phyloP scores from a whole-genome alignment of 1,284 basidiomycete species.

The Abortiporus biennis region DNA sequence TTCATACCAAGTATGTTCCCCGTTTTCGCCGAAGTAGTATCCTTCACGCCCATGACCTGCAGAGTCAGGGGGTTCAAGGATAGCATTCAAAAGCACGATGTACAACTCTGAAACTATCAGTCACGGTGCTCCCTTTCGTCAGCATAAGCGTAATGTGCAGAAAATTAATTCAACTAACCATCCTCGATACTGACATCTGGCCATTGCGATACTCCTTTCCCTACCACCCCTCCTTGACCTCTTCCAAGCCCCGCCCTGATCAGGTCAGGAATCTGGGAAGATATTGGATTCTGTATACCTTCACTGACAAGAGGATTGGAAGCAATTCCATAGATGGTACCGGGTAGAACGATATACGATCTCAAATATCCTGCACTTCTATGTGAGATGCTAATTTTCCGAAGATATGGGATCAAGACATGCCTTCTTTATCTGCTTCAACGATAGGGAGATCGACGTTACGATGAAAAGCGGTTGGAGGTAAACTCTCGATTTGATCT shows the following conservation, averaged over 20 bases:
- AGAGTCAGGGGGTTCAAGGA: conserved; percentile 12
- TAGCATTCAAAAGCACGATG: conserved; percentile 18
- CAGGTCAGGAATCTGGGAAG: conserved; percentile 29
- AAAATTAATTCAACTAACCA: conserved; percentile 18
- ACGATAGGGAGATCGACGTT: conserved; percentile 26
- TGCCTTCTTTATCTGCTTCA: conserved; percentile 29
- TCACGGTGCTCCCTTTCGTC: neutral
- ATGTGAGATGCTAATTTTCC: no score
- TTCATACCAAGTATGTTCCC: conserved; percentile 34
- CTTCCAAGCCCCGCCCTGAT: conserved; percentile 29
- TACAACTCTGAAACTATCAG: conserved; percentile 19
- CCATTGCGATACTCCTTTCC: conserved; percentile 35
- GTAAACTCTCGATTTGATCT: conserved; percentile 27
- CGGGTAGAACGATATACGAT: conserved; percentile 41
- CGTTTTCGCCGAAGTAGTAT: conserved; percentile 42
- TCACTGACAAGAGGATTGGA: conserved; percentile 36
- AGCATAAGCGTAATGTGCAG: no score
- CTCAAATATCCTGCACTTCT: conserved; percentile 32
- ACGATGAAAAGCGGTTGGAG: conserved; percentile 28
- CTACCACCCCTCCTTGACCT: conserved; percentile 20
- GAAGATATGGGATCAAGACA: neutral
- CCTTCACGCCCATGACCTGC: conserved; percentile 37
- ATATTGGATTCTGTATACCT: conserved; percentile 37
- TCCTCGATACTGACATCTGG: conserved; percentile 39
- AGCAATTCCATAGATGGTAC: conserved; percentile 43